These are phyloP conservation scores for Hericium coralloides DNA, from an alignment of 768 basidiomycete genomes.

Conservation along the genomic window DNA sequence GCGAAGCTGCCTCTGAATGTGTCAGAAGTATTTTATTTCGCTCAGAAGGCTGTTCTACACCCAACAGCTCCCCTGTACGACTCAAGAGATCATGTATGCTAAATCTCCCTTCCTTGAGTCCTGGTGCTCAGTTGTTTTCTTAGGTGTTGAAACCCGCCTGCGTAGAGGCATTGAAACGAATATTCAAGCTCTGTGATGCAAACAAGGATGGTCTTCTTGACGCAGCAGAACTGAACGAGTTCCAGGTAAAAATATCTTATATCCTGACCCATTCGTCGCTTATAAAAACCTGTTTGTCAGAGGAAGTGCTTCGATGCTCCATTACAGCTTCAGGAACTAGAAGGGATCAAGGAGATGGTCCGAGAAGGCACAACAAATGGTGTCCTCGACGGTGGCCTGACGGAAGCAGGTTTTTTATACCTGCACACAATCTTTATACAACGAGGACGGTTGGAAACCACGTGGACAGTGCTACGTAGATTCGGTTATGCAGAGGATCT, in stretches of 20 bases:
- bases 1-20: conserved; percentile 85
- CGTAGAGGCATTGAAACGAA: conserved; percentile 76
- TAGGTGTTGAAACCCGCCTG: conserved; percentile 92
- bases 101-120: neutral
- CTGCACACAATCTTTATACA: conserved; percentile 97
- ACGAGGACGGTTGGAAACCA: conserved; percentile 89
- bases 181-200: conserved; percentile 93
- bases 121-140: conserved; percentile 5
- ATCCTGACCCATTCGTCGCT: neutral
- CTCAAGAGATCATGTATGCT: conserved; percentile 82
- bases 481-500: conserved; percentile 97
- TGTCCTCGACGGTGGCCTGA: conserved; percentile 73
- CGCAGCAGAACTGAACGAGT: conserved; percentile 88
- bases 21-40: conserved; percentile 97
- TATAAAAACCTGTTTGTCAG: conserved; percentile 27
- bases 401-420: conserved; percentile 88
- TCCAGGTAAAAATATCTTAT: conserved; percentile 55
- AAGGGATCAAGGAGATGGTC: conserved; percentile 94
- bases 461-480: conserved; percentile 91
- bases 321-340: conserved; percentile 84
- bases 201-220: conserved; percentile 94
- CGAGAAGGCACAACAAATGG: conserved; percentile 67
- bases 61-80: conserved; percentile 97
- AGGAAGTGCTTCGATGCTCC: conserved; percentile 94
- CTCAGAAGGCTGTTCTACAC: conserved; percentile 94